Evolutionary conservation across 805 yeast species (phyloP), one percentile per base, ranked within the genome.

Genomic region (Yarrowia keelungensis): DNA sequence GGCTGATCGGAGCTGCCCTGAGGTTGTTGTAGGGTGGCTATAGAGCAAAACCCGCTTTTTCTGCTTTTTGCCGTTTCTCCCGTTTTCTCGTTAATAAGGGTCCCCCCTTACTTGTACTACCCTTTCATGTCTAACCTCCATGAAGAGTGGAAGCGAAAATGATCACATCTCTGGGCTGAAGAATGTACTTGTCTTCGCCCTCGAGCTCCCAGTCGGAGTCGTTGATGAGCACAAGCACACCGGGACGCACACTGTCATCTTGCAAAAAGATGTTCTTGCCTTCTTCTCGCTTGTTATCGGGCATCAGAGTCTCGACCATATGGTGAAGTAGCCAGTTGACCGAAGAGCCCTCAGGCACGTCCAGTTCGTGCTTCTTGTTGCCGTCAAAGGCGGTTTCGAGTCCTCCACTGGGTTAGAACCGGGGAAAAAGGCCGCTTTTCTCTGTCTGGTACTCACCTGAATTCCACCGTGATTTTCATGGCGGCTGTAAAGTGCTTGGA

Each of bases 121-220:
- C n/a, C n/a, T n/a, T n/a, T n/a, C n/a, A n/a, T n/a, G n/a, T n/a
- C n/a, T n/a, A n/a, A 58, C 99, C 99, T 5, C 99, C 99, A 74
- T 94, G 99, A 70, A 94, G 81, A 3, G 99, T 95, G 50, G 97
- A 90, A 1, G 98, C 94, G 75, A 94, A 94, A 2, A 96, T 87
- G 47, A 94, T 84, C 26, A 86, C 82, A 77, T 94, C 99, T 12
- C 90, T 88, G 59, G 84, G 79, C 77, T 91, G 89, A 15, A 95
- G 77, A n/a, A 82, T 86, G 74, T 92, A 92, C 10, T 86, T 89
- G 73, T 91, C 92, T 77, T 89, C 92, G 11, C 92, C 98, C 76
- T 92, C 97, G 14, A 94, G 79, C 75, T 94, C 99, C 98, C 98
- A 94, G 79, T 94, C 99, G 0, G 97, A 87, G 76, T 94, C 98